A percentile compares a stretch with the other conserved stretches of the same genome.
phyloP scores from a whole-genome alignment of 192 early-diverging fungal genomes.

The Chytriomyces sp. region DNA sequence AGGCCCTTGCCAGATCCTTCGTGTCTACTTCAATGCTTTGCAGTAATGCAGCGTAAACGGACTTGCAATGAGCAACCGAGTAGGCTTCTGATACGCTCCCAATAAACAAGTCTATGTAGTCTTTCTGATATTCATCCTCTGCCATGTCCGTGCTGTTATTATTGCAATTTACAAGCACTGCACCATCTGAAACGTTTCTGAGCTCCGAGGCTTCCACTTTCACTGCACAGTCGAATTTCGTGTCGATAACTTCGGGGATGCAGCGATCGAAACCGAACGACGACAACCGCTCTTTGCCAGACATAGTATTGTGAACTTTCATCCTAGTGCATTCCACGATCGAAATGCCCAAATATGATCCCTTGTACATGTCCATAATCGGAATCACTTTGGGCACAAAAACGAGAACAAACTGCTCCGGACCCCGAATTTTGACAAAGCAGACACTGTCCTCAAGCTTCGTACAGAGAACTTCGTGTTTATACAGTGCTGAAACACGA shows the following conservation, averaged over 20 bases:
- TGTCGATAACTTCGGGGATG: background rate
- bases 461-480: background rate
- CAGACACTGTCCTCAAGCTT: slow-evolving; percentile 30
- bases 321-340: slow-evolving; percentile 33
- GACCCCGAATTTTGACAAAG: slow-evolving; percentile 43
- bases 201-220: background rate
- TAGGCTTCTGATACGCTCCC: slow-evolving; percentile 16
- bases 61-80: slow-evolving; percentile 36
- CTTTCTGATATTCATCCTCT: background rate
- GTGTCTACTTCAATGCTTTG: slow-evolving; percentile 34
- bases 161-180: slow-evolving; percentile 2
- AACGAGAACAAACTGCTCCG: slow-evolving; percentile 38
- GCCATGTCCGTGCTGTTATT: background rate
- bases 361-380: background rate
- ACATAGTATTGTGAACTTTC: slow-evolving; percentile 17
- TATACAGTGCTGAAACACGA: background rate
- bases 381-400: slow-evolving; percentile 30
- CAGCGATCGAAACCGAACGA: slow-evolving; percentile 7
- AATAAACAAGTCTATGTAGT: slow-evolving; percentile 14
- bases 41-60: slow-evolving; percentile 42
- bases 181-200: background rate
- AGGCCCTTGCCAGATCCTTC: slow-evolving; percentile 35
- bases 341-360: slow-evolving; percentile 26
- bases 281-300: slow-evolving; percentile 17
- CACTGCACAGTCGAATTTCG: background rate